These are phyloP conservation scores for Silybum marianum DNA, from an alignment of 129 eudicot genomes.

Conservation along the genomic window DNA sequence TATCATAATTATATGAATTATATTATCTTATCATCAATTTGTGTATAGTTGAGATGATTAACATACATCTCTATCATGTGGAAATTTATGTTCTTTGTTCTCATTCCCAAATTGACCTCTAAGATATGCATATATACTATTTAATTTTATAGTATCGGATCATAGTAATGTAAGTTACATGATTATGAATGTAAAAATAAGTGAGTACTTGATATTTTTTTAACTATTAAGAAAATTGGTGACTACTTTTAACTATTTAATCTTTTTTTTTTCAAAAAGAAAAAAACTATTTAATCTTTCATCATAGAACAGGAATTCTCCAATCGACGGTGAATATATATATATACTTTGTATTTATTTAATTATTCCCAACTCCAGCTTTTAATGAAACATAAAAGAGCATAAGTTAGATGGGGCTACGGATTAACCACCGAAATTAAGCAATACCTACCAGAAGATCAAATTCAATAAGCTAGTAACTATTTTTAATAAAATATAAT, in stretches of 20 bases:
- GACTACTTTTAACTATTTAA: too few species aligned
- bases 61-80: not conserved
- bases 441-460: conserved; percentile 24
- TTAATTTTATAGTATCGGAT: too few species aligned
- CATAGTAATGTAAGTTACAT: too few species aligned
- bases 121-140: too few species aligned
- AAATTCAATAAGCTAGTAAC: too few species aligned
- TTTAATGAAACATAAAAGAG: conserved; percentile 15
- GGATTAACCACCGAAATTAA: conserved; percentile 16
- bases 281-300: not conserved
- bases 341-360: not conserved
- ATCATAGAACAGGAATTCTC: not conserved
- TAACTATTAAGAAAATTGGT: not conserved
- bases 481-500: too few species aligned
- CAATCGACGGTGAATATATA: not conserved
- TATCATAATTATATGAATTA: not conserved
- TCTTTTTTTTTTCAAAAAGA: too few species aligned
- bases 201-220: too few species aligned
- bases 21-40: not conserved
- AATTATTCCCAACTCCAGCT: conserved; percentile 21
- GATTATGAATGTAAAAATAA: too few species aligned
- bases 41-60: too few species aligned
- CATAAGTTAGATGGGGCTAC: conserved; percentile 19
- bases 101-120: not conserved
- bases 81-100: not conserved